These are phyloP conservation scores for Oehlia diaphana DNA, from an alignment of 192 early-diverging fungal genomes.

Conservation along the genomic window DNA sequence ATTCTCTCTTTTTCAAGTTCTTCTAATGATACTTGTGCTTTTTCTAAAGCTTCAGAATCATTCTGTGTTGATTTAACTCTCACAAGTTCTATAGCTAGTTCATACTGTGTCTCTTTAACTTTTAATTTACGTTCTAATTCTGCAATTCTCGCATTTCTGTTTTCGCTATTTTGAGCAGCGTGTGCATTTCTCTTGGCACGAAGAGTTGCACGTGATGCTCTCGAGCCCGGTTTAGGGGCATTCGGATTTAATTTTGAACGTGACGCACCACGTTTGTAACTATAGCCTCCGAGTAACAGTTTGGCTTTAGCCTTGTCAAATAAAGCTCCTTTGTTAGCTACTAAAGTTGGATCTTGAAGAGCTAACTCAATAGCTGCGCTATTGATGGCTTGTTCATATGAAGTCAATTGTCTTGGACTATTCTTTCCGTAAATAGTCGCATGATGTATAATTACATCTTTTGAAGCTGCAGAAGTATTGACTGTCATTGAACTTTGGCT, in stretches of 20 bases:
- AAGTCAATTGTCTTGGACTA: constrained; percentile 46
- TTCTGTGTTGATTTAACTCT: constrained; percentile 19
- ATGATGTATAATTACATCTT: constrained; percentile 50
- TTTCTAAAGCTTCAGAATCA: constrained; percentile 32
- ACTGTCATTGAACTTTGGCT: constrained; percentile 1
- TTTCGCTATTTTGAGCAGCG: constrained; percentile 38
- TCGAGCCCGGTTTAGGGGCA: constrained; percentile 34
- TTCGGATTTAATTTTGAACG: constrained; percentile 56
- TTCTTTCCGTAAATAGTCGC: constrained; percentile 58
- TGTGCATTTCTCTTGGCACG: constrained; percentile 45
- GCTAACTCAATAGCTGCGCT: constrained; percentile 48
- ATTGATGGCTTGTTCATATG: constrained; percentile 58
- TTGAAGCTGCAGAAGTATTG: constrained; percentile 29
- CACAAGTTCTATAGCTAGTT: constrained; percentile 34
- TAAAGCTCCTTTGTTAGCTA: constrained; percentile 46
- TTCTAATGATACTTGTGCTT: constrained; percentile 29
- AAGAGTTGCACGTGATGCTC: constrained; percentile 31
- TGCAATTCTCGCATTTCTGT: constrained; percentile 38
- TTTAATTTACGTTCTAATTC: constrained; percentile 39
- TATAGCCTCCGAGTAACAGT: constrained; percentile 49
- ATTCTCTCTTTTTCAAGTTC: constrained; percentile 34
- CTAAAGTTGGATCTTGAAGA: constrained; percentile 42
- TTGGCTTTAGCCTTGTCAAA: constrained; percentile 54
- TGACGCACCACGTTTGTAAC: constrained; percentile 57
- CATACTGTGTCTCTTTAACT: constrained; percentile 35